A percentile compares a stretch with the other conserved stretches of the same genome.
Conservation (phyloP, 2,329 filamentous ascomycete genomes). For the Pyrenophora tritici-repentis region DNA sequence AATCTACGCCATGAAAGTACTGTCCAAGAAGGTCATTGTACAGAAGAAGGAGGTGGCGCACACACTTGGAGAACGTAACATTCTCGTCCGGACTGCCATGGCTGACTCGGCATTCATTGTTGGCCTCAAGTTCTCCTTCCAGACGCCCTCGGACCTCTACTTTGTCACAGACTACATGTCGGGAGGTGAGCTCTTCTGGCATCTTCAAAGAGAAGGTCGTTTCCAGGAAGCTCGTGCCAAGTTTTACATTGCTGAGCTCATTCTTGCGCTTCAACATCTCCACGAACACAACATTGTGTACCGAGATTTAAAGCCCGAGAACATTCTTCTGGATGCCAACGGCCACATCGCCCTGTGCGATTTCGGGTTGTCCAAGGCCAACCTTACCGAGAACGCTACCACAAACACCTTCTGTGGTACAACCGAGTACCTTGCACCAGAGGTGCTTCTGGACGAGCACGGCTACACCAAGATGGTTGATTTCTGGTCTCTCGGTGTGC, state of each 20-base stretch:
- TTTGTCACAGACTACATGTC: conserved; percentile 99
- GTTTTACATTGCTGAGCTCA: conserved; percentile 98
- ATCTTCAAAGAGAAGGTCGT: conserved; percentile 93
- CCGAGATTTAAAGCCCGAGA: conserved; percentile 95
- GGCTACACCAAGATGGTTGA: conserved; percentile 99
- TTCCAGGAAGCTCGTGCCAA: conserved; percentile 95
- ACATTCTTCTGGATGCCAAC: conserved; percentile 94
- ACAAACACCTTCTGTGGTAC: conserved; percentile 99
- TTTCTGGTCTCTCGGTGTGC: conserved; percentile 96
- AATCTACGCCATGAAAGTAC: conserved; percentile 98
- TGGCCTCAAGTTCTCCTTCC: conserved; percentile 97
- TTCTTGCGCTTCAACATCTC: conserved; percentile 90
- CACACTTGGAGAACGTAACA: conserved; percentile 95
- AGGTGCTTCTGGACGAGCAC: conserved; percentile 92
- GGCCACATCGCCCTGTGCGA: conserved; percentile 98
- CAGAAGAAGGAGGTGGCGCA: conserved; percentile 99
- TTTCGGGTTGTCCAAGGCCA: conserved; percentile 96
- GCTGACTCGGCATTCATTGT: conserved; percentile 97
- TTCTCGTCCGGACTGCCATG: conserved; percentile 92
- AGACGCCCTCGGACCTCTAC: conserved; percentile 94
- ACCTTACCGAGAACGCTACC: conserved; percentile 93
- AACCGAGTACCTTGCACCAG: conserved; percentile 94
- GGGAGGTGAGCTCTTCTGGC: conserved; percentile 97
- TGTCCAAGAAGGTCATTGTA: conserved; percentile 99
- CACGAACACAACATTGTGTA: conserved; percentile 98